phyloP scores from a whole-genome alignment of 1,284 basidiomycete species.

The Ustilago esculenta region DNA sequence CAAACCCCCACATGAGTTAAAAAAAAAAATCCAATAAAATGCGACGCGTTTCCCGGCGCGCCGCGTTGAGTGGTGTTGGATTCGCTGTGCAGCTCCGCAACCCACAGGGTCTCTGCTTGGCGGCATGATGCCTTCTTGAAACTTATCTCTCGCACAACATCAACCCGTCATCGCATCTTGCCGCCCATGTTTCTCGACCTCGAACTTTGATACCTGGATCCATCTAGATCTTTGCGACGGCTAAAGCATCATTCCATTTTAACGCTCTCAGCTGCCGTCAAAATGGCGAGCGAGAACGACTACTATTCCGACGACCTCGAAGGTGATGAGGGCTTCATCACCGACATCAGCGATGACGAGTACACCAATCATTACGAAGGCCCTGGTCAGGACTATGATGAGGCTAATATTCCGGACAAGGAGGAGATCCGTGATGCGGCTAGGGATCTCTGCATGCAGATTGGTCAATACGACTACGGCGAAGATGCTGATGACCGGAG shows the following conservation, averaged over 20 bases:
- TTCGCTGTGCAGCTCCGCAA: conserved; percentile 19
- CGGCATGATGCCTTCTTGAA: not conserved
- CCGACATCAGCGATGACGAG: conserved; percentile 32
- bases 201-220: too few relatives aligned
- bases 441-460: conserved; percentile 58
- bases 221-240: not conserved
- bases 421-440: conserved; percentile 51
- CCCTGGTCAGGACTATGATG: conserved; percentile 8
- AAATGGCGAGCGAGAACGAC: conserved; percentile 38
- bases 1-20: not conserved
- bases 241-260: too few relatives aligned
- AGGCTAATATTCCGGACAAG: conserved; percentile 43
- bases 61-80: conserved; percentile 49
- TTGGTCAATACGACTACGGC: conserved; percentile 63
- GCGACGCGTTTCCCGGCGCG: conserved; percentile 29
- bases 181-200: not conserved
- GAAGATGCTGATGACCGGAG: conserved; percentile 19
- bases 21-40: not conserved
- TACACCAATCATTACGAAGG: conserved; percentile 19
- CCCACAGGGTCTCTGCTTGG: not conserved
- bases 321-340: conserved; percentile 35
- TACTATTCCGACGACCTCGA: conserved; percentile 56
- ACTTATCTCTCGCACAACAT: not conserved
- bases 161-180: too few relatives aligned
- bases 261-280: too few relatives aligned